Conservation (phyloP, 2,329 filamentous ascomycete genomes). For the Xylaria sp. region DNA sequence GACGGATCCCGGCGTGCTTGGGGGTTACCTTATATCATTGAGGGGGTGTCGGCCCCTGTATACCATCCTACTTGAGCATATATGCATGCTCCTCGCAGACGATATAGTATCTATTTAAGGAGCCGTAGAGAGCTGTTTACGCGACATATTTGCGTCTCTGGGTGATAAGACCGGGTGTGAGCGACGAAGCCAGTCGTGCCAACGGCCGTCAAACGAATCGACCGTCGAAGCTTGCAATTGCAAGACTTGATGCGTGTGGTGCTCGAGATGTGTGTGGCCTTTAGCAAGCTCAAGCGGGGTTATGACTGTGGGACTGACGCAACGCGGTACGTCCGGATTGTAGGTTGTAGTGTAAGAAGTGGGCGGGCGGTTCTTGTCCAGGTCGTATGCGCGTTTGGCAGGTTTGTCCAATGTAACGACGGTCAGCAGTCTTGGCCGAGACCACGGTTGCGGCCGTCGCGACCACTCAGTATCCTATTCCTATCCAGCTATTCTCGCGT, state of each 20-base stretch:
- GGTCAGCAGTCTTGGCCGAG: slow-evolving; percentile 11
- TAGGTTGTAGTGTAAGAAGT: slow-evolving; percentile 5
- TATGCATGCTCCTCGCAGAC: slow-evolving; percentile 6
- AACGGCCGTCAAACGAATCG: slow-evolving; percentile 14
- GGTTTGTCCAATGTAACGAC: slow-evolving; percentile 32
- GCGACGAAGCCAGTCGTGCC: slow-evolving; percentile 1
- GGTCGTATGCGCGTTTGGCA: slow-evolving; percentile 37
- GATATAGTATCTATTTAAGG: background rate
- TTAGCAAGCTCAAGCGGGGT: slow-evolving; percentile 28
- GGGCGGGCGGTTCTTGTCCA: slow-evolving; percentile 14
- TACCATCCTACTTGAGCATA: slow-evolving; percentile 5
- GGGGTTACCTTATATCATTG: background rate
- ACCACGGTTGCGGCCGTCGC: slow-evolving; percentile 2
- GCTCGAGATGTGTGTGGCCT: slow-evolving; percentile 10
- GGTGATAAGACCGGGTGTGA: slow-evolving; percentile 17
- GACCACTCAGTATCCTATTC: background rate
- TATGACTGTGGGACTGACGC: slow-evolving; percentile 25
- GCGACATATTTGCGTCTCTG: background rate
- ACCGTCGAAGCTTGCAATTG: slow-evolving; percentile 17
- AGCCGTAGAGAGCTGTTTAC: background rate
- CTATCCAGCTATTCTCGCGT: slow-evolving; percentile 12
- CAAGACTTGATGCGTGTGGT: slow-evolving; percentile 7
- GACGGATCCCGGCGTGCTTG: slow-evolving; percentile 9
- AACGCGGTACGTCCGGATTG: slow-evolving; percentile 21
- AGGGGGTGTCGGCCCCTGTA: slow-evolving; percentile 2